Evolutionary conservation across 768 basidiomycete species (phyloP), one percentile per base, ranked within the genome.

Genomic region (Epithele typhae): DNA sequence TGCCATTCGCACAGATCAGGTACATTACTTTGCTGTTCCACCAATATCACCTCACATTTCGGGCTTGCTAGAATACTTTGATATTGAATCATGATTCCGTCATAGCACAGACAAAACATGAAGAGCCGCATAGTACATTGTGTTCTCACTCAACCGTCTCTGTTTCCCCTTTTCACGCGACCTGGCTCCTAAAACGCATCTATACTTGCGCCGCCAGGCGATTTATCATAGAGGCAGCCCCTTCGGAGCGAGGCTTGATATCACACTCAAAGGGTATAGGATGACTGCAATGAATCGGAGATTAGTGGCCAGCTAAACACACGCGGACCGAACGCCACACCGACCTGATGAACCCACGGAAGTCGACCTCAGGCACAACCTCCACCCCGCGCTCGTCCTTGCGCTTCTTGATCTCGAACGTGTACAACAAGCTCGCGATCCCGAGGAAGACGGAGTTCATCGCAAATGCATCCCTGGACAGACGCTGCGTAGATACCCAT

Each of bases 381-480:
- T 57, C 53, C 19, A 51, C 32, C 2, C 60, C 62, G 2, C 52
- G 19, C 17, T 47, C 52, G 33, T 61, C 58, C 32, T 17, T 47
- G 21, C 43, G 37, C 37, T 57, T 63, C 21, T 23, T 30, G 33
- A 65, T 55, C 44, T 58, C 32, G 52, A 64, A 61, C 3, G 52
- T 42, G 44, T 54, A 52, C 18, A 65, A 45, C 27, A 62, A 53
- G 6, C 40, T 49, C 11, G 60, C 56, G 33, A 62, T 41, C 21
- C 46, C 47, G 17, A 63, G 59, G 47, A 60, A 63, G 14, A 64
- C 24, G 4, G 61, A 58, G 32, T 59, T 56, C 44, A 58, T 53
- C 11, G 62, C 61, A 14, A 65, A 48, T 49, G 51, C 52, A 55
- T 56, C 5, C 63, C 64, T 8, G 63, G 63, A 48, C 64, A 63